Evolutionary conservation across 2,329 filamentous ascomycete species (phyloP), one percentile per base, ranked within the genome.

Genomic region (Lasiodiplodia theobromae): DNA sequence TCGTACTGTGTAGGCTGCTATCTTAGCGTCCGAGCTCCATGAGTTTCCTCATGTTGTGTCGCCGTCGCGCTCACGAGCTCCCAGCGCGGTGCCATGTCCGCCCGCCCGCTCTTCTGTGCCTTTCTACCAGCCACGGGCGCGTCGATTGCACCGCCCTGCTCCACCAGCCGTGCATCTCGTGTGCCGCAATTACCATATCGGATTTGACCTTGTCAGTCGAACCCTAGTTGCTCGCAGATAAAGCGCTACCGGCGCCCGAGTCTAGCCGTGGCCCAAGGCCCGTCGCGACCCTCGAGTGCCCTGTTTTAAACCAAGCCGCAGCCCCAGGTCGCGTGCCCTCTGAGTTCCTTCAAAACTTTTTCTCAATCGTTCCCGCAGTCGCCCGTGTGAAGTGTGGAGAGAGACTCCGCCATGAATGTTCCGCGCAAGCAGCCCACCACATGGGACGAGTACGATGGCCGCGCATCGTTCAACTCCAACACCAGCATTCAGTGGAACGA

Each of bases 371-470:
- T 62, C 38, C 28, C 38, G 8, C 28, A 16, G 44, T 47, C 44
- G 18, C 44, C n/a, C 28, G 54, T 37, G 37, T 23, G 57, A 34
- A n/a, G 21, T 34, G 40, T 49, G 40, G 57, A 23, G 47, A 49
- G 31, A 31, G 23, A 28, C 16, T 40, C 54, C 34, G 37, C 69
- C 68, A 80, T 80, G 79, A 78, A 79, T 68, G 77, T 78, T 70
- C 73, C 73, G 70, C 76, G 76, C 66, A 79, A 79, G 71, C 78
- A 79, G 73, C 82, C 83, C n/a, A 74, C 82, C 37, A 81, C 76
- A 38, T 85, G 83, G 83, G 76, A 79, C 68, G 79, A 80, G 65
- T 84, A 84, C 72, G 82, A 84, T 65, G 79, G 31, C 66, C 72
- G 79, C 64, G 79, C 77, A 44, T 84, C 83, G 0, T 73, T 81